Evolutionary conservation across 208 protist species (phyloP).

Genomic region (Leptomonas pyrrhocoris): DNA sequence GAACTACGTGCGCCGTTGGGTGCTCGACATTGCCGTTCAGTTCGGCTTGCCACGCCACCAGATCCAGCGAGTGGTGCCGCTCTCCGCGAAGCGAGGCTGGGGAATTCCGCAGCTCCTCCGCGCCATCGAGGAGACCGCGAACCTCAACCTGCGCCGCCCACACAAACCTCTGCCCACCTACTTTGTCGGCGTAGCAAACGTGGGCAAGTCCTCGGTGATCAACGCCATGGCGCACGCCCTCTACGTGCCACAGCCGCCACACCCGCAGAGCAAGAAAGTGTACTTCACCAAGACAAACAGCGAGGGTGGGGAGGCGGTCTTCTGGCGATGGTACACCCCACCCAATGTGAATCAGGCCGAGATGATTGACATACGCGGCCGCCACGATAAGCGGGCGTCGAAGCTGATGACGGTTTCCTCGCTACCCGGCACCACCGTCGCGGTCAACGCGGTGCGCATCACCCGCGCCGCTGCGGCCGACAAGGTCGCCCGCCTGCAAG

Average conservation of each 20-base stretch:
- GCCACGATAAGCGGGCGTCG: conserved; percentile 85
- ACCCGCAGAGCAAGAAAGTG: conserved; percentile 87
- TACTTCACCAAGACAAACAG: conserved; percentile 81
- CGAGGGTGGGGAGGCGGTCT: conserved; percentile 71
- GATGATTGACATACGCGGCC: conserved; percentile 87
- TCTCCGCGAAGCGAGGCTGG: conserved; percentile 92
- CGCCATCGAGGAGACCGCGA: conserved; percentile 75
- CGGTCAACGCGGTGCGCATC: conserved; percentile 77
- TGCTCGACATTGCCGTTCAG: conserved; percentile 79
- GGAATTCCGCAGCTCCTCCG: conserved; percentile 77
- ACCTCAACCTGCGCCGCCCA: conserved; percentile 79
- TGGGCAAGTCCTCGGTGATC: conserved; percentile 93
- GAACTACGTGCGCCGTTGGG: conserved; percentile 80
- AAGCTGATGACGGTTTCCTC: conserved; percentile 91
- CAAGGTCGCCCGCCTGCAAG: conserved; percentile 12
- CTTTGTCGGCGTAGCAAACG: conserved; percentile 89
- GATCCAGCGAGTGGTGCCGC: conserved; percentile 71
- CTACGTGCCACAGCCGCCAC: conserved; percentile 84
- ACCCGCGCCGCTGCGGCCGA: conserved; percentile 33
- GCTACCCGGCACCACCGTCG: conserved; percentile 88
- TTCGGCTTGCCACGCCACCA: conserved; percentile 83
- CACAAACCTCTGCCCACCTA: conserved; percentile 83
- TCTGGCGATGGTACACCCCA: conserved; percentile 91
- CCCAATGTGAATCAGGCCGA: conserved; percentile 89
- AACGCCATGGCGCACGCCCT: conserved; percentile 90